Conservation (phyloP, 73 alveolate genomes). For the Blepharisma stoltei region DNA sequence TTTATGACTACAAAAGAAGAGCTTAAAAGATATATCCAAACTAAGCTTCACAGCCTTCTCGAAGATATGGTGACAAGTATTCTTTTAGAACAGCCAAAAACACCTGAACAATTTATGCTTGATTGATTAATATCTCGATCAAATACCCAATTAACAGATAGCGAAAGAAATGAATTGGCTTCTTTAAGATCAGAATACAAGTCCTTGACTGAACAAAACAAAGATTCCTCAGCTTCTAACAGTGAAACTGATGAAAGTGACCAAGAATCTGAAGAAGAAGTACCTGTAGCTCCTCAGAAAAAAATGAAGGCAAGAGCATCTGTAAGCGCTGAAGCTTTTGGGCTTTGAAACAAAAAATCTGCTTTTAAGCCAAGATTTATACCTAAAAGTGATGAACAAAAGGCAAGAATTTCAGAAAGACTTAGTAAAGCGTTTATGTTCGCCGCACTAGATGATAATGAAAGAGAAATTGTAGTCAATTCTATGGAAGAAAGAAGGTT, state of each 20-base stretch:
- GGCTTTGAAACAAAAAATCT: slow-evolving; percentile 81
- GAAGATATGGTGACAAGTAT: slow-evolving; percentile 1
- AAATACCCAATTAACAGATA: neutral
- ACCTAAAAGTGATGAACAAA: slow-evolving; percentile 61
- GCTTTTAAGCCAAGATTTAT: slow-evolving; percentile 72
- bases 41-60: neutral
- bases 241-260: neutral
- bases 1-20: too few species aligned
- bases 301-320: slow-evolving; percentile 46
- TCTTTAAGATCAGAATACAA: neutral
- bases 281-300: neutral
- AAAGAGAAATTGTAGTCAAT: slow-evolving; percentile 68
- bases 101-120: neutral
- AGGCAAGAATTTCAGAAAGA: slow-evolving; percentile 60
- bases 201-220: neutral
- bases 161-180: neutral
- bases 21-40: neutral
- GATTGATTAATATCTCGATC: neutral
- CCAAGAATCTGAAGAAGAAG: neutral
- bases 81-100: slow-evolving; percentile 21
- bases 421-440: slow-evolving; percentile 73
- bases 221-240: neutral
- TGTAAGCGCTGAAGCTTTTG: slow-evolving; percentile 95
- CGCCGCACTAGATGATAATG: slow-evolving; percentile 74
- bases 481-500: slow-evolving; percentile 76